phyloP scores from a whole-genome alignment of 1,139 yeast species.

The Candida albicans region DNA sequence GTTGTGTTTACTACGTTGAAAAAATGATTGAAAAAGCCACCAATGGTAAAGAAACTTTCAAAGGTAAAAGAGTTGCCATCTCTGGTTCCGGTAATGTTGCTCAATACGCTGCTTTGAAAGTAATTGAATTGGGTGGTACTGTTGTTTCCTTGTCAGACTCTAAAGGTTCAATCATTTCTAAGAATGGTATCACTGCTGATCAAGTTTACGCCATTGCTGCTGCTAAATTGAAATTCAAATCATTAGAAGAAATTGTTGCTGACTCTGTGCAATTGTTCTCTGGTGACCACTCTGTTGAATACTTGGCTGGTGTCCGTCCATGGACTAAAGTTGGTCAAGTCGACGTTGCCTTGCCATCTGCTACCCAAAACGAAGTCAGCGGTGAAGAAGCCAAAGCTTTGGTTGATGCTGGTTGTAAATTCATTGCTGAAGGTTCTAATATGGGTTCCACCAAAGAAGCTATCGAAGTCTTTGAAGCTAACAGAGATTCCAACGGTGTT shows the following conservation, averaged over 20 bases:
- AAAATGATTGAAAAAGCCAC: slow-evolving; percentile 96
- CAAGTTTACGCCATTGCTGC: slow-evolving; percentile 77
- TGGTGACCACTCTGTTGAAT: slow-evolving; percentile 56
- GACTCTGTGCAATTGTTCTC: slow-evolving; percentile 62
- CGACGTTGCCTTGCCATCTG: slow-evolving; percentile 96
- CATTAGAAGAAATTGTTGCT: slow-evolving; percentile 64
- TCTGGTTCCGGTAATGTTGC: slow-evolving; percentile 99
- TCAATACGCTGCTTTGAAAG: slow-evolving; percentile 97
- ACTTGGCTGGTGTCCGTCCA: slow-evolving; percentile 93
- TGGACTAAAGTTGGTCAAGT: slow-evolving; percentile 91
- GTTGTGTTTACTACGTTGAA: slow-evolving; percentile 94
- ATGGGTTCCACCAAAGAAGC: slow-evolving; percentile 99
- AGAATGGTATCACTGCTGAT: slow-evolving; percentile 76
- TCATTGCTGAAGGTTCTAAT: slow-evolving; percentile 97
- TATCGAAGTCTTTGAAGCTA: slow-evolving; percentile 87
- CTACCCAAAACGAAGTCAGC: slow-evolving; percentile 97
- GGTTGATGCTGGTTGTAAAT: slow-evolving; percentile 88
- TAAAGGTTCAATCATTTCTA: slow-evolving; percentile 79
- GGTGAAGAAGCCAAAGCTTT: slow-evolving; percentile 96
- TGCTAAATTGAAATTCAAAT: slow-evolving; percentile 79
- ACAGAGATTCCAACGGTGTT: slow-evolving; percentile 66
- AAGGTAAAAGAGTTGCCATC: slow-evolving; percentile 92
- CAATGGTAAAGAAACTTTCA: slow-evolving; percentile 81
- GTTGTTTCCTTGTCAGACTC: slow-evolving; percentile 95
- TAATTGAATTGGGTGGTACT: slow-evolving; percentile 92